Evolutionary conservation across 306 rosid genomes (phyloP), one percentile per base, ranked within the genome.

Genomic region (Ormosia semicastrata): DNA sequence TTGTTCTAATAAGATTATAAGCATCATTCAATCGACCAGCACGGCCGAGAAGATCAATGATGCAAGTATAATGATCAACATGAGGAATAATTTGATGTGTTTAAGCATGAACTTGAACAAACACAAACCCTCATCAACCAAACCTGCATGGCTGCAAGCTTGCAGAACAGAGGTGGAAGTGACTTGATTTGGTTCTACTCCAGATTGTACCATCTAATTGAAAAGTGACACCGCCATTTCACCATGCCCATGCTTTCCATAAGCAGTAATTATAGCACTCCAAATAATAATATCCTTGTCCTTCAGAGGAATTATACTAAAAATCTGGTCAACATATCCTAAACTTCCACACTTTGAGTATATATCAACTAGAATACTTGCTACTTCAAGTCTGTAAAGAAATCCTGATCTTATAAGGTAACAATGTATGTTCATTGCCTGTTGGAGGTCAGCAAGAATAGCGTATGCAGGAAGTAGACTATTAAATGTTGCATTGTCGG

Each of bases 131-230:
- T 93, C 91, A 66, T 94, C 94, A 52, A 94, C 95, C 83, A 95
- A 54, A 44, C 98, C 97, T 0, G 93, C 88, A 84, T 93, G 98
- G 90, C 98, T 91, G 90, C 97, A 95, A 76, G 97, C 95, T 50
- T 93, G 94, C 64, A 95, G 79, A 81, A 89, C 94, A 47, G 91
- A 91, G 78, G 97, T 90, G 82, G 91, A 87, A 29, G 98, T 93
- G 77, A 91, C 85, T 56, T 93, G 89, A 36, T 91, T 95, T 49
- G 97, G 98, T 58, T 81, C 74, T 79, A 89, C 85, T 29, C 97
- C 93, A 68, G 92, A 89, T 34, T 83, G 93, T 66, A 94, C 88
- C 97, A 92, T 94, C 68, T 91, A 87, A 83, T 83, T 64, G 88
- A 94, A 91, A 83, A 93, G 94, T 73, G 87, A 88, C 32, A 91